Percentiles rank a stretch among this genome's conserved stretches.
phyloP scores from a whole-genome alignment of 768 basidiomycete species.

The Cyclocybe aegerita region DNA sequence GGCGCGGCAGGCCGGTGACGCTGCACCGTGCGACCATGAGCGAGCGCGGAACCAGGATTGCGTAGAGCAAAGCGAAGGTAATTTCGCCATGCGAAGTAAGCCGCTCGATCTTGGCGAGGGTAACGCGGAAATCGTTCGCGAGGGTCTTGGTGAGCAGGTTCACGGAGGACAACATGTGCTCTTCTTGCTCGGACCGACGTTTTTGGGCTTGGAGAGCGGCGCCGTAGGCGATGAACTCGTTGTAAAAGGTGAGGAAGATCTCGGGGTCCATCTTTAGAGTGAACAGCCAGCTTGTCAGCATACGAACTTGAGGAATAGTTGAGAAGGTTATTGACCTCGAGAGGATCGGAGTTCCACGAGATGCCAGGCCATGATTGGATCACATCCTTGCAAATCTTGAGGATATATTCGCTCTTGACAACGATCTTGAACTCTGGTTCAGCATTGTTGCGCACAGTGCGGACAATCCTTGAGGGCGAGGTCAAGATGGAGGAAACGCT shows the following conservation, averaged over 20 bases:
- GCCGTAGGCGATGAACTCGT: conserved; percentile 43
- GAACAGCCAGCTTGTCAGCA: background rate
- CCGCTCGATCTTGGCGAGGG: conserved; percentile 44
- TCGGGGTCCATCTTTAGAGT: conserved; percentile 50
- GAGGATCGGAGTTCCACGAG: conserved; percentile 59
- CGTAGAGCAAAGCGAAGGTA: conserved; percentile 53
- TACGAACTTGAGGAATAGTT: background rate
- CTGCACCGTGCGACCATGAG: conserved; percentile 52
- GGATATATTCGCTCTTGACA: conserved; percentile 57
- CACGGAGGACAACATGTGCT: conserved; percentile 42
- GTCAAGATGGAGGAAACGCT: background rate
- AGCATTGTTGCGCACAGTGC: conserved; percentile 41
- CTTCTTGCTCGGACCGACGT: conserved; percentile 38
- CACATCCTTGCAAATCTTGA: conserved; percentile 59
- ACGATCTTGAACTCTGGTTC: conserved; percentile 53
- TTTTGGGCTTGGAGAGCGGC: conserved; percentile 37
- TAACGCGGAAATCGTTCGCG: conserved; percentile 47
- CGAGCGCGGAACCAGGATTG: conserved; percentile 54
- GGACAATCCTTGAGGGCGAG: conserved; percentile 45
- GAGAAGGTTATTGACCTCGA: conserved; percentile 39
- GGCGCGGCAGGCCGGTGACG: conserved; percentile 50
- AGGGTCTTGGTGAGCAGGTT: conserved; percentile 51
- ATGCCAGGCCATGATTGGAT: conserved; percentile 58
- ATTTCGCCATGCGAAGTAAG: conserved; percentile 57
- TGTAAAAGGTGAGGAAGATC: conserved; percentile 53